Evolutionary conservation across 768 basidiomycete species (phyloP), one percentile per base, ranked within the genome.

Genomic region (Serendipita sp.): DNA sequence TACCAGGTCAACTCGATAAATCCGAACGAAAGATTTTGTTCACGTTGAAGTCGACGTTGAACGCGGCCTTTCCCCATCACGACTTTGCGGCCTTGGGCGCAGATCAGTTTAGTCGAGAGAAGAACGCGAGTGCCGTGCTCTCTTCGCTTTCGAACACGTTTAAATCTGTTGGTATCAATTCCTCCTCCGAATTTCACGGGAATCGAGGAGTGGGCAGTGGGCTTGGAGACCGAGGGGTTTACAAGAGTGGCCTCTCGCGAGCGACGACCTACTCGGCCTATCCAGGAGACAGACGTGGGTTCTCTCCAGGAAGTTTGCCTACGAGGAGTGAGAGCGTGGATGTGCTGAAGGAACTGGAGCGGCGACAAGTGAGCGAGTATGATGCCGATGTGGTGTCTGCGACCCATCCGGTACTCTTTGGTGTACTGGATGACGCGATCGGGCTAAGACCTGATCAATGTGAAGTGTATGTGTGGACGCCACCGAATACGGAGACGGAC

Each of bases 11-110:
- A 30, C 36, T 60, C 8, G 56, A 60, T 30, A 60, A 60, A 60
- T 60, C 56, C n/a, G 56, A 88, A 38, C 81, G 91, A 70, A 96
- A 95, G 81, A 94, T 90, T 2, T 85, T 96, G 65, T 96, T 93
- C 78, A 84, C 94, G 60, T 87, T 98, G 73, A 96, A 98, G 71
- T 89, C 91, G 36, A 92, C 93, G 2, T 86, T 99, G 70, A 99
- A 99, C 78, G 84, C 91, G 71, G 94, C 95, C 3, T 99, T 94
- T 72, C 95, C 95, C 1, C 95, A 98, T 81, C 83, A 97, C 77
- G 94, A 97, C 72, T 99, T 98, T 78, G 89, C 90, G 4, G 87
- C 90, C 73, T 87, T 96, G 63, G 83, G 88, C 32, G 89, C 93
- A 0, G 85, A 86, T 8, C 88, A 95, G 70, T 99, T 99, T 75